Percentiles rank a stretch among this genome's conserved stretches.
Conservation (phyloP, 1,139 yeast genomes). For the Yamadazyma membranifaciens region DNA sequence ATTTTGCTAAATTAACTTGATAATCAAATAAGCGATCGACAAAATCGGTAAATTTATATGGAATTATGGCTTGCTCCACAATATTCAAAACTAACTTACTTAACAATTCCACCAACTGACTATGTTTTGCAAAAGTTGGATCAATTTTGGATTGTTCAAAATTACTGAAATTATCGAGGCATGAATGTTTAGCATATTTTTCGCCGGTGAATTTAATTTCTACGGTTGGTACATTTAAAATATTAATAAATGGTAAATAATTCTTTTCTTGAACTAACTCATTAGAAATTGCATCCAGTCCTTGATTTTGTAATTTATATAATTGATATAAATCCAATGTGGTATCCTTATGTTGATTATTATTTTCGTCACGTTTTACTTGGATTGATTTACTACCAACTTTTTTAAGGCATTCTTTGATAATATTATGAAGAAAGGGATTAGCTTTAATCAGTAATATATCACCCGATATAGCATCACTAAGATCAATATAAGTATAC, state of each 20-base stretch:
- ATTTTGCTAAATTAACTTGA: slow-evolving; percentile 44
- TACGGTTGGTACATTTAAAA: slow-evolving; percentile 68
- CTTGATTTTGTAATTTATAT: slow-evolving; percentile 25
- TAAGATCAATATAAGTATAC: slow-evolving; percentile 73
- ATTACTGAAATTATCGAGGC: slow-evolving; percentile 64
- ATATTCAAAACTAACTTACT: slow-evolving; percentile 54
- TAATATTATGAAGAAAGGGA: slow-evolving; percentile 56
- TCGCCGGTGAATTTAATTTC: slow-evolving; percentile 51
- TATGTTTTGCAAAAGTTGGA: slow-evolving; percentile 56
- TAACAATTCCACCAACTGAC: slow-evolving; percentile 55
- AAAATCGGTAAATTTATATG: slow-evolving; percentile 57
- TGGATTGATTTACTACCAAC: slow-evolving; percentile 22
- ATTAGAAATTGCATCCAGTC: slow-evolving; percentile 32
- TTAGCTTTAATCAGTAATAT: slow-evolving; percentile 58
- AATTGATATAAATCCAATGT: slow-evolving; percentile 24
- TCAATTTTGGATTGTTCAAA: slow-evolving; percentile 50
- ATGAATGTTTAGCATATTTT: slow-evolving; percentile 58
- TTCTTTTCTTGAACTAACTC: slow-evolving; percentile 56
- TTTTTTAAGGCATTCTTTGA: slow-evolving; percentile 39
- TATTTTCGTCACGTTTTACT: slow-evolving; percentile 8
- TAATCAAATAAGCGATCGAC: slow-evolving; percentile 45
- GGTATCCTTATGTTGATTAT: slow-evolving; percentile 10
- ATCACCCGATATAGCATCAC: slow-evolving; percentile 69
- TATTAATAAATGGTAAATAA: slow-evolving; percentile 63
- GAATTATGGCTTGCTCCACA: slow-evolving; percentile 74